Evolutionary conservation across 2,329 filamentous ascomycete species (phyloP).

Genomic region (Colletotrichum horii): DNA sequence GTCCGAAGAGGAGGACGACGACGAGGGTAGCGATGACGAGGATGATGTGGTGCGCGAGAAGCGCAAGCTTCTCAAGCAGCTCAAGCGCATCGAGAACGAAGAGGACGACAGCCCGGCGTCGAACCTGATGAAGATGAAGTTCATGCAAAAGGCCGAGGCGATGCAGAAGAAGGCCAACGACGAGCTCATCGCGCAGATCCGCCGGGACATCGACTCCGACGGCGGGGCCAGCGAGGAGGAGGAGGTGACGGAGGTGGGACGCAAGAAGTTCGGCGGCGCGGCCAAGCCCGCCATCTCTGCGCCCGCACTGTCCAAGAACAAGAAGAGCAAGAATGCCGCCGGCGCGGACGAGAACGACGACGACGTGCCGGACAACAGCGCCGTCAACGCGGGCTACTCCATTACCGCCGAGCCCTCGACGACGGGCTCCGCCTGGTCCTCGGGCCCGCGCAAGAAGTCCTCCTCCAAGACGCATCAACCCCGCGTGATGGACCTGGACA

Average conservation of each 20-base stretch:
- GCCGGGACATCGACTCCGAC: slow-evolving; percentile 73
- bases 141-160: slow-evolving; percentile 91
- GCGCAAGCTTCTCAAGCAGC: slow-evolving; percentile 47
- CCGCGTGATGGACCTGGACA: slow-evolving; percentile 43
- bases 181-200: slow-evolving; percentile 72
- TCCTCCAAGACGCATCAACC: slow-evolving; percentile 3
- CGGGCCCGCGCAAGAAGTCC: slow-evolving; percentile 39
- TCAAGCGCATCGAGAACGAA: slow-evolving; percentile 48
- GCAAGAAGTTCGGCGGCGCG: slow-evolving; percentile 68
- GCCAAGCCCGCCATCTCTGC: slow-evolving; percentile 36
- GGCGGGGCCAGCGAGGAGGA: slow-evolving; percentile 57
- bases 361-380: slow-evolving; percentile 25
- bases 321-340: slow-evolving; percentile 33
- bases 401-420: slow-evolving; percentile 26
- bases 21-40: slow-evolving; percentile 60
- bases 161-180: slow-evolving; percentile 81
- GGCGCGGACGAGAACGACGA: slow-evolving; percentile 27
- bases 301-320: slow-evolving; percentile 27
- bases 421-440: slow-evolving; percentile 48
- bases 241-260: slow-evolving; percentile 66
- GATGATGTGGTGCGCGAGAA: slow-evolving; percentile 40
- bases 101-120: slow-evolving; percentile 60
- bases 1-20: slow-evolving; percentile 61
- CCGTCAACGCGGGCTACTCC: slow-evolving; percentile 26
- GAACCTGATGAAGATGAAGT: slow-evolving; percentile 83